A percentile compares a stretch with the other conserved stretches of the same genome.
Conservation (phyloP, 2,329 filamentous ascomycete genomes). For the Fusarium pseudonygamai region DNA sequence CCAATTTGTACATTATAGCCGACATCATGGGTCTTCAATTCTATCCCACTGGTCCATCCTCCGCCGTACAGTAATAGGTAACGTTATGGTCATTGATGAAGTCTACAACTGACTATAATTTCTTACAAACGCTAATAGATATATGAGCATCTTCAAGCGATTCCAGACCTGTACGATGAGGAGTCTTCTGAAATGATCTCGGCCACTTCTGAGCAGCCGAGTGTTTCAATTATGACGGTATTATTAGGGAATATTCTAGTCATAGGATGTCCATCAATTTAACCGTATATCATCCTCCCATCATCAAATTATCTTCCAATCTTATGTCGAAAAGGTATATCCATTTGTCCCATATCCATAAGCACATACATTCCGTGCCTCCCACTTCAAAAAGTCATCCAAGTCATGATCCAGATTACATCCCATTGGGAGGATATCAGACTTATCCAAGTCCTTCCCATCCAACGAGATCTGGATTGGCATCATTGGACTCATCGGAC, state of each 20-base stretch:
- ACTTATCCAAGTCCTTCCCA: not conserved
- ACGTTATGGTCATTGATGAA: not conserved
- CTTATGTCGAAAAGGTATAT: not conserved
- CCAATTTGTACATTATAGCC: not conserved
- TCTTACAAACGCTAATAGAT: not conserved
- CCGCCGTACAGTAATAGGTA: not conserved
- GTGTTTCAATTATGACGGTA: not conserved
- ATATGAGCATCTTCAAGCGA: accelerated
- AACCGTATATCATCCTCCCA: not conserved
- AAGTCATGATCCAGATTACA: conserved; percentile 18
- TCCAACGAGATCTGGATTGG: not conserved
- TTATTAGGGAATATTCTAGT: not conserved
- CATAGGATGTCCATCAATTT: not conserved
- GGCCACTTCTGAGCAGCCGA: not conserved
- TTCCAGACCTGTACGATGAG: accelerated
- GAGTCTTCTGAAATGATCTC: no score
- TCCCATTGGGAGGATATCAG: not conserved
- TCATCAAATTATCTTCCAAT: not conserved
- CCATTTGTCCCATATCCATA: conserved; percentile 17
- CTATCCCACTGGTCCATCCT: not conserved
- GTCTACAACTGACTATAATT: not conserved
- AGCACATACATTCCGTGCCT: conserved; percentile 12
- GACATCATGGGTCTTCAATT: not conserved
- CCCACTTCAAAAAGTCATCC: conserved; percentile 16
- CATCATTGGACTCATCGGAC: conserved; percentile 1